Percentiles rank a stretch among this genome's conserved stretches.
These are phyloP conservation scores for Neurospora crassa DNA, from an alignment of 2,329 filamentous ascomycete genomes.

Conservation along the genomic window DNA sequence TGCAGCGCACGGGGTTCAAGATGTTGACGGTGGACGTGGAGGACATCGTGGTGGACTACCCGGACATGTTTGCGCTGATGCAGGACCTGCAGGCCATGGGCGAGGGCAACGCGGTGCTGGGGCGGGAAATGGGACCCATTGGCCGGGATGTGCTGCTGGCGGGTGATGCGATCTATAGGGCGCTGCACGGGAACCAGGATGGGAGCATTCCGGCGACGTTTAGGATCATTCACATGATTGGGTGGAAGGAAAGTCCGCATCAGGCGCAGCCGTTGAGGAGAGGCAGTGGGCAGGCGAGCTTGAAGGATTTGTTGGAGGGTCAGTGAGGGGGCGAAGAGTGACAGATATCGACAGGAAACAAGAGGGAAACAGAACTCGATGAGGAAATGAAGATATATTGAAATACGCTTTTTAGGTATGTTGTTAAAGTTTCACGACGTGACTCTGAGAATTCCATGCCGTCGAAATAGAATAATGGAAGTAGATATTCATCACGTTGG, in stretches of 20 bases:
- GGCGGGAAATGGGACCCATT: constrained; percentile 72
- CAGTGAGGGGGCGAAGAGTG: constrained; percentile 23
- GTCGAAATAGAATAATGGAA: not conserved
- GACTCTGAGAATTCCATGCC: not conserved
- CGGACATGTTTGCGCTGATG: constrained; percentile 84
- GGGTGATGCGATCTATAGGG: constrained; percentile 77
- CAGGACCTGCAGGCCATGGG: constrained; percentile 93
- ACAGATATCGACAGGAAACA: not conserved
- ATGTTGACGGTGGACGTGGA: constrained; percentile 95
- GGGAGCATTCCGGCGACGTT: constrained; percentile 81
- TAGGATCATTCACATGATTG: constrained; percentile 96
- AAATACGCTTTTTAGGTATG: not conserved
- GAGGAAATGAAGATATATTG: not conserved
- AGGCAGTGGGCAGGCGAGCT: constrained; percentile 76
- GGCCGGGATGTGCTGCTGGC: constrained; percentile 77
- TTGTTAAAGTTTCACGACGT: not conserved
- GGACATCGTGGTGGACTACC: constrained; percentile 93
- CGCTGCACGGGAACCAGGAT: constrained; percentile 75
- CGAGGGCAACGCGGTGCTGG: constrained; percentile 79
- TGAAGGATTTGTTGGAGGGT: constrained; percentile 66
- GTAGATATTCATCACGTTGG: not conserved
- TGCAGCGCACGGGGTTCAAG: constrained; percentile 85
- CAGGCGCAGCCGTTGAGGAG: constrained; percentile 73
- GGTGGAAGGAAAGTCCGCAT: constrained; percentile 78
- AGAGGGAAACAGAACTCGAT: not conserved